Conservation (phyloP, 495 filamentous ascomycete species). For the Platismatia glauca region DNA sequence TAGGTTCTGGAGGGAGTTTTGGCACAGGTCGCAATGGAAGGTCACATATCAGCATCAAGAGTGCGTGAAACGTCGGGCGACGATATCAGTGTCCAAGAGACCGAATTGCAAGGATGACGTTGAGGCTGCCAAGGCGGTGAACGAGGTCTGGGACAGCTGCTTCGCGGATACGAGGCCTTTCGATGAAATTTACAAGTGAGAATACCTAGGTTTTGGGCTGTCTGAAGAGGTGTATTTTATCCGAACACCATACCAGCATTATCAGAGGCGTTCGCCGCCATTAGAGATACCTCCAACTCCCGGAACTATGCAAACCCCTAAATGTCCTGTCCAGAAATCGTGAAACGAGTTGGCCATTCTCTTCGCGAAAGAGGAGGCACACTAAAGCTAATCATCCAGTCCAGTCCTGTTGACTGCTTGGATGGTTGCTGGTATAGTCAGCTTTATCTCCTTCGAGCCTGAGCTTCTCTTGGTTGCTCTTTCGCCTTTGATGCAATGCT, state of each 20-base stretch:
- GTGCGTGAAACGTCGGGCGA: constrained; percentile 75
- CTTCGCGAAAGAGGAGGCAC: constrained; percentile 4
- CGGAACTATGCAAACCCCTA: constrained; percentile 10
- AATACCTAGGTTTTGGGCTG: background rate
- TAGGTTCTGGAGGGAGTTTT: constrained; percentile 80
- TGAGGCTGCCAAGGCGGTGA: constrained; percentile 79
- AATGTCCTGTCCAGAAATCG: constrained; percentile 22
- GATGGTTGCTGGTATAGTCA: constrained; percentile 30
- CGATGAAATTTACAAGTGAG: constrained; percentile 87
- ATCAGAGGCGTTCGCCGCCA: background rate
- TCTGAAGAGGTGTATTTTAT: background rate
- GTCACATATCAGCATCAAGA: constrained; percentile 88
- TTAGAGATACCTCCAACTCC: constrained; percentile 15
- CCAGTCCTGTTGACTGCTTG: constrained; percentile 8
- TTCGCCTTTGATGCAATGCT: constrained; percentile 83
- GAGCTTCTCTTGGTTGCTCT: constrained; percentile 44
- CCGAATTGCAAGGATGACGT: constrained; percentile 77
- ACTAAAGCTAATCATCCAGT: constrained; percentile 3
- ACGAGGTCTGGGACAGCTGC: constrained; percentile 96
- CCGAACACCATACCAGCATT: constrained; percentile 7
- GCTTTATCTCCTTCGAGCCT: constrained; percentile 31
- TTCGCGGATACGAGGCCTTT: constrained; percentile 91
- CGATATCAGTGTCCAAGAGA: constrained; percentile 61
- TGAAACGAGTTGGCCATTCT: background rate
- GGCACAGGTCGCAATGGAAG: constrained; percentile 71